These are phyloP conservation scores for Beauveria bassiana DNA, from an alignment of 2,329 filamentous ascomycete species.

Conservation along the genomic window DNA sequence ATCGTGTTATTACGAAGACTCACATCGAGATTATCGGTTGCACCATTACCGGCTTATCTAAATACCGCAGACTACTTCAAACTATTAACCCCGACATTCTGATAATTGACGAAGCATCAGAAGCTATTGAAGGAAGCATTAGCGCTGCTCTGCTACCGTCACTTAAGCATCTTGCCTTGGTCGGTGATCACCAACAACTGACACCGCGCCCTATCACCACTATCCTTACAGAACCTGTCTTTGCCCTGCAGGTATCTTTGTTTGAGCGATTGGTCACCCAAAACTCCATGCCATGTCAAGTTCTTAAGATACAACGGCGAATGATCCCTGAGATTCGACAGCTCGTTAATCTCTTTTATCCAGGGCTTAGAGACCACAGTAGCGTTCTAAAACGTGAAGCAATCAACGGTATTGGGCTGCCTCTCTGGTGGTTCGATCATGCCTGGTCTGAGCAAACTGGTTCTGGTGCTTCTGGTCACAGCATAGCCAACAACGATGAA, in stretches of 20 bases:
- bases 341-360: conserved; percentile 42
- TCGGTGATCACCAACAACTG: conserved; percentile 78
- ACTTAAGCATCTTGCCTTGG: conserved; percentile 46
- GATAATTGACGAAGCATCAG: conserved; percentile 73
- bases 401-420: conserved; percentile 32
- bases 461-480: conserved; percentile 46
- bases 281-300: conserved; percentile 52
- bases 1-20: conserved; percentile 29
- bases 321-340: conserved; percentile 40
- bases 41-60: conserved; percentile 74
- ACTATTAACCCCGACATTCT: conserved; percentile 59
- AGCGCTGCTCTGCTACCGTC: conserved; percentile 42
- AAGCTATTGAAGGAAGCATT: conserved; percentile 60
- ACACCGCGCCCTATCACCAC: conserved; percentile 59
- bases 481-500: conserved; percentile 60
- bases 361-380: conserved; percentile 35
- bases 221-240: conserved; percentile 52
- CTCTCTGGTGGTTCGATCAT: conserved; percentile 39
- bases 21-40: conserved; percentile 49
- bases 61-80: conserved; percentile 65
- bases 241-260: conserved; percentile 63
- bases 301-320: conserved; percentile 59
- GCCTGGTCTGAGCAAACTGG: conserved; percentile 57
- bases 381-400: conserved; percentile 25
- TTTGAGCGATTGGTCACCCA: conserved; percentile 69